Base-by-base conservation (phyloP, 805 yeast genomes). In the Yamadazyma ubonensis region DNA sequence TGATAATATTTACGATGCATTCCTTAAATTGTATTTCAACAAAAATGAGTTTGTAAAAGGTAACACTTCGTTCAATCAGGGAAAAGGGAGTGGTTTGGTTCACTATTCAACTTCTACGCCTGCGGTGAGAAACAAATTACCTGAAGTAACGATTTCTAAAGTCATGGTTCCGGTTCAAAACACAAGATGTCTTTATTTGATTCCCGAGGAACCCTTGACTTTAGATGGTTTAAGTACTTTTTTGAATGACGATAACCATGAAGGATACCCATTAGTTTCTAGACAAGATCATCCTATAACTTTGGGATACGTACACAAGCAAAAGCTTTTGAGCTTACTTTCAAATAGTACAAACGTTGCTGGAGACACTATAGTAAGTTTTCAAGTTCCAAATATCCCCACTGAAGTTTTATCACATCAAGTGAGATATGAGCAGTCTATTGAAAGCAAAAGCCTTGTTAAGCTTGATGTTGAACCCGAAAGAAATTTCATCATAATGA, bases 1-100 rank as follows among this genome's bases (percentile, higher is more conserved):
- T 36, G 70, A 70, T 29, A 83, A 86, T 34, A 78, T 85, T 36
- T 85, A 85, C 54, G 93, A 86, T 41, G 40, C 64, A 2, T 65
- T 65, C 65, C 46, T 67, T 17, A 55, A 54, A 26, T 35, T 43
- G 18, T 50, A 53, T 30, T 66, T 69, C 54, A 69, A 67, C 45
- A 38, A 31, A 14, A 44, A 41, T 4, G 28, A 29, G 1, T 26
- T 29, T 8, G 25, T 4, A 3, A 19, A 10, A 6, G 12, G 20
- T 1, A 22, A 23, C 4, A 6, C 12, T 22, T 36, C 11, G 3
- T 43, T 38, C 31, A 69, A 69, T 40, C 52, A 50, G 31, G 67
- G 67, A 2, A 69, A 69, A 44, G 73, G 73, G 1, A 55, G 51
- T 22, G 75, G 75, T 5, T 50, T 65, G 16, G 60, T 61, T 29